Conservation (phyloP, 495 filamentous ascomycete species). For the Lindgomyces ingoldianus region DNA sequence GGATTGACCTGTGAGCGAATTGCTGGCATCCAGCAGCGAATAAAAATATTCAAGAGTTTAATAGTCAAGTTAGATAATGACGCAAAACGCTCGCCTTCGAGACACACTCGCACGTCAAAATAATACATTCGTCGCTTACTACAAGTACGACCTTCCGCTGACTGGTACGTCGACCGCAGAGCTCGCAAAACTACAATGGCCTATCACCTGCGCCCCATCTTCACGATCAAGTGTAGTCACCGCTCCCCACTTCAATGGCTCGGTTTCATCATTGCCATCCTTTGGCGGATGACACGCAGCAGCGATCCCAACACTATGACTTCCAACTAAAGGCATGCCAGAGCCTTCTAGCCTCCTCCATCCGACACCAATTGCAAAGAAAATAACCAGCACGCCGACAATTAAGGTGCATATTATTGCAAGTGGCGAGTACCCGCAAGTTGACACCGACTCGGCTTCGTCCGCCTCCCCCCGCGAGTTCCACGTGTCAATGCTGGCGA, state of each 20-base stretch:
- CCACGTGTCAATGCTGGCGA: constrained; percentile 15
- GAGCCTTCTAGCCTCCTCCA: constrained; percentile 26
- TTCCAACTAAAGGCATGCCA: constrained; percentile 41
- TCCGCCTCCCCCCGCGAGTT: neutral
- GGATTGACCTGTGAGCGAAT: too few species aligned
- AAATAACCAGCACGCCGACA: constrained; percentile 11
- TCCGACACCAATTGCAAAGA: constrained; percentile 33
- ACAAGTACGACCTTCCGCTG: neutral
- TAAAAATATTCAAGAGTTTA: too few species aligned
- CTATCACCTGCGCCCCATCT: neutral
- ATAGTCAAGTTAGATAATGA: too few species aligned
- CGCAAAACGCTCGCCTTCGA: too few species aligned
- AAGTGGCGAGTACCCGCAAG: constrained; percentile 16
- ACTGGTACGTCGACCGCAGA: neutral
- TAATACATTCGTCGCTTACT: neutral
- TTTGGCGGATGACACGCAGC: constrained; percentile 39
- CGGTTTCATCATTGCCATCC: neutral
- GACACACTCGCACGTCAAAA: too few species aligned
- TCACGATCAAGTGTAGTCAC: neutral
- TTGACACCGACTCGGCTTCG: neutral
- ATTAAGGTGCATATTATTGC: constrained; percentile 1
- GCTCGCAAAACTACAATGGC: neutral
- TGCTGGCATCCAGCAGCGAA: too few species aligned
- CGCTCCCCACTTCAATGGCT: neutral
- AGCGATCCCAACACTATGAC: constrained; percentile 43